Evolutionary conservation across 2,329 filamentous ascomycete species (phyloP).

Genomic region (Ceratocystis eucalypticola): DNA sequence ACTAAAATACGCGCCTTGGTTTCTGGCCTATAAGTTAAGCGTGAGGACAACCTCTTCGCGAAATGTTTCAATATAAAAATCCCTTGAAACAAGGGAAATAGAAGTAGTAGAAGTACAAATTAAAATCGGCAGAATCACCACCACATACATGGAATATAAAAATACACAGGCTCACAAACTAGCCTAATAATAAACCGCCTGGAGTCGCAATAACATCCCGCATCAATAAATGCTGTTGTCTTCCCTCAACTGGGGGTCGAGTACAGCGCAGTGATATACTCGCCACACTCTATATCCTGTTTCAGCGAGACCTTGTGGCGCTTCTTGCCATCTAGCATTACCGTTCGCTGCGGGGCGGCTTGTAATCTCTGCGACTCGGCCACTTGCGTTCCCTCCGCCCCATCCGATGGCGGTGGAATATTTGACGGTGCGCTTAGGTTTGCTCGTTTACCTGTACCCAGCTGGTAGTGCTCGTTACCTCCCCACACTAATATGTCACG

Average conservation of each 20-base stretch:
- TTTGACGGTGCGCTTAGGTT: slow-evolving; percentile 66
- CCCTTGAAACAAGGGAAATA: background rate
- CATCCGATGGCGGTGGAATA: slow-evolving; percentile 61
- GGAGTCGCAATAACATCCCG: no score
- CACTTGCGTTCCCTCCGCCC: slow-evolving; percentile 37
- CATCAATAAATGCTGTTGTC: background rate
- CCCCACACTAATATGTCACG: slow-evolving; percentile 88
- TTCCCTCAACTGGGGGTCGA: slow-evolving; percentile 32
- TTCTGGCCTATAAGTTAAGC: no score
- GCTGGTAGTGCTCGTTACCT: slow-evolving; percentile 84
- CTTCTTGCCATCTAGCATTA: slow-evolving; percentile 43
- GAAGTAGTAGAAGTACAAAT: background rate
- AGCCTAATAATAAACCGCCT: background rate
- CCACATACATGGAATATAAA: background rate
- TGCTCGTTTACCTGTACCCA: slow-evolving; percentile 79
- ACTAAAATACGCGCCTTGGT: no score
- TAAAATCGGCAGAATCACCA: background rate
- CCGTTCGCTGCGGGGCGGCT: slow-evolving; percentile 62
- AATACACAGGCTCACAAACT: background rate
- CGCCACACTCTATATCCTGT: slow-evolving; percentile 78
- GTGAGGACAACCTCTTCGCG: no score
- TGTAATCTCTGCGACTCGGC: slow-evolving; percentile 61
- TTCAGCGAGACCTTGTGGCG: slow-evolving; percentile 64
- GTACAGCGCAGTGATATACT: slow-evolving; percentile 70
- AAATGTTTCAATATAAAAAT: background rate